A percentile compares a stretch with the other conserved stretches of the same genome.
Evolutionary conservation across 176 grass and related monocot genomes (phyloP).

Genomic region (Pontederia paniculata): DNA sequence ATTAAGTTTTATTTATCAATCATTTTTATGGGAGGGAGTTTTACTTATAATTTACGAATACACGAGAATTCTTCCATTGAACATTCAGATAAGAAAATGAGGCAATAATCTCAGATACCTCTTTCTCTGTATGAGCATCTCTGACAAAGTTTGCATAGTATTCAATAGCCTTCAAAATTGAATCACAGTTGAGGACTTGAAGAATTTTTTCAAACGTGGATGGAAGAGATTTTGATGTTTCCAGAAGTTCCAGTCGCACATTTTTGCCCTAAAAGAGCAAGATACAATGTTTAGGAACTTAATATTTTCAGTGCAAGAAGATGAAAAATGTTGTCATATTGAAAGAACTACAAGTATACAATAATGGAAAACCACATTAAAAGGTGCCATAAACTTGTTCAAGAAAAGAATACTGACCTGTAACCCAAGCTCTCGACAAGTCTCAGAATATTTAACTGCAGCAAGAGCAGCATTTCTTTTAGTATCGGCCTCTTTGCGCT

Average conservation of each 20-base stretch:
- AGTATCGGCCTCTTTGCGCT: constrained; percentile 78
- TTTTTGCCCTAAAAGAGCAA: constrained; percentile 40
- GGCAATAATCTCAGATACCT: constrained; percentile 29
- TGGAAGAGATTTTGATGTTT: constrained; percentile 69
- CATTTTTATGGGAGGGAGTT: no score
- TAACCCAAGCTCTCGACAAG: constrained; percentile 83
- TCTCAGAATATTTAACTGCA: constrained; percentile 64
- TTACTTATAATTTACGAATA: not conserved
- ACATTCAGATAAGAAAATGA: not conserved
- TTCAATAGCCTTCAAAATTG: constrained; percentile 47
- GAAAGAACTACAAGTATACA: not conserved
- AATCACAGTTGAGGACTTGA: constrained; percentile 59
- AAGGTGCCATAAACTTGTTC: not conserved
- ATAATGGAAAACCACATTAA: not conserved
- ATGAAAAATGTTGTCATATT: not conserved
- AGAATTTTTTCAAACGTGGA: constrained; percentile 66
- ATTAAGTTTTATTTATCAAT: not conserved
- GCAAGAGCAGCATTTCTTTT: constrained; percentile 68
- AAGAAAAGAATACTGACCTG: constrained; percentile 32
- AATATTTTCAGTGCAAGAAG: not conserved
- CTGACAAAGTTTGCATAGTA: constrained; percentile 68
- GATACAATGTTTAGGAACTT: constrained; percentile 9
- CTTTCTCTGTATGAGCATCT: constrained; percentile 84
- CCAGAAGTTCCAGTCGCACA: constrained; percentile 71
- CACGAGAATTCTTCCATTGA: not conserved